Percentiles rank a stretch among this genome's conserved stretches.
Conservation (phyloP, 192 early-diverging fungal genomes). For the Umbelopsis isabellina region DNA sequence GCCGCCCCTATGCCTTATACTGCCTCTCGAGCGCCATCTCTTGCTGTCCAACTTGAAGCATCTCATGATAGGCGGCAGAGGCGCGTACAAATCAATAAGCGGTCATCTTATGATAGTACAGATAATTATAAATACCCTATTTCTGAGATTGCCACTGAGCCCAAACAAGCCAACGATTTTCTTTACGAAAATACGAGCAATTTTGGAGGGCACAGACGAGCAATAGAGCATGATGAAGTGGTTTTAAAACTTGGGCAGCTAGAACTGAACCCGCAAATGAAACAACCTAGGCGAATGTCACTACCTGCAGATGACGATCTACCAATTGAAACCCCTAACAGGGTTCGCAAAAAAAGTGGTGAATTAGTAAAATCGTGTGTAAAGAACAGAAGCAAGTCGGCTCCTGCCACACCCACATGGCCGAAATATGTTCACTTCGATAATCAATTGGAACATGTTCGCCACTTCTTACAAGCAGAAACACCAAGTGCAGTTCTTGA, state of each 20-base stretch:
- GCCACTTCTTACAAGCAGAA: slow-evolving; percentile 70
- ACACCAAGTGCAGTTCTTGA: slow-evolving; percentile 55
- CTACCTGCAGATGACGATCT: not conserved
- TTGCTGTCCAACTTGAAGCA: slow-evolving; percentile 1
- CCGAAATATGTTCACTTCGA: slow-evolving; percentile 71
- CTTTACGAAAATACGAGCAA: not conserved
- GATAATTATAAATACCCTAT: not conserved
- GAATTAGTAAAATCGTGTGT: slow-evolving; percentile 25
- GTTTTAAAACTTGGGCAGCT: slow-evolving; percentile 4
- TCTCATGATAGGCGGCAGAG: slow-evolving; percentile 4
- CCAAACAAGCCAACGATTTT: not conserved
- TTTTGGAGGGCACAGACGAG: not conserved
- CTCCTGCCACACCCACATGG: slow-evolving; percentile 42
- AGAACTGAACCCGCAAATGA: not conserved
- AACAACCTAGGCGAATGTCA: not conserved
- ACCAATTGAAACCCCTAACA: not conserved
- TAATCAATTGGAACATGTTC: slow-evolving; percentile 65
- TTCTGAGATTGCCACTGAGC: not conserved
- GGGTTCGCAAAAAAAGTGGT: slow-evolving; percentile 28
- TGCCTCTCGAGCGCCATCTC: slow-evolving; percentile 7
- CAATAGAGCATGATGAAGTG: not conserved
- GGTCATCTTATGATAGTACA: slow-evolving; percentile 3
- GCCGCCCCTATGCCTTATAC: slow-evolving; percentile 5
- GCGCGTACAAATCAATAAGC: slow-evolving; percentile 3
- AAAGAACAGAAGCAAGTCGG: slow-evolving; percentile 28